A percentile compares a stretch with the other conserved stretches of the same genome.
Conservation (phyloP, 371 early-diverging fungal species). For the Mycotypha africana region DNA sequence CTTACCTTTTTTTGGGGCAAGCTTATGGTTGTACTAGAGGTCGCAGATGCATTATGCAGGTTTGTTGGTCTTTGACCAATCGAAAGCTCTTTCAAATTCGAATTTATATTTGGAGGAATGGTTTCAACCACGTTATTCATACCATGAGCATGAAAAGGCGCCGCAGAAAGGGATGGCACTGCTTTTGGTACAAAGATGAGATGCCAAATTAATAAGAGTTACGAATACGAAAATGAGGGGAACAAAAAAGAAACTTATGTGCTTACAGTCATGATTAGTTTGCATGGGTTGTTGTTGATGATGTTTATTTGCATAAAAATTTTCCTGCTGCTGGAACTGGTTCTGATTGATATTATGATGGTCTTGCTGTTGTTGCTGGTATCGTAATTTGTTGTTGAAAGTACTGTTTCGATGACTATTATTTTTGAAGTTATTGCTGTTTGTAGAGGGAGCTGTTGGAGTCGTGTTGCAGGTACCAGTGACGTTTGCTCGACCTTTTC, state of each 20-base stretch:
- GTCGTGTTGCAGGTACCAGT: too few relatives aligned
- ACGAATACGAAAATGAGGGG: too few relatives aligned
- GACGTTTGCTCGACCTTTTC: constrained; percentile 16
- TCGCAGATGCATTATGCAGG: constrained; percentile 7
- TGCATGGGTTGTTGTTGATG: too few relatives aligned
- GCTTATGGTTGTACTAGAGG: too few relatives aligned
- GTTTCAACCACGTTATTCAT: constrained; percentile 23
- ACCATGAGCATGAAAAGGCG: constrained; percentile 20
- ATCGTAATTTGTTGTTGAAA: too few relatives aligned
- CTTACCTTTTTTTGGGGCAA: constrained; percentile 19
- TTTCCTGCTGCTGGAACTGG: not conserved
- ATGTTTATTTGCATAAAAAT: not conserved
- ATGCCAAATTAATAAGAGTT: not conserved
- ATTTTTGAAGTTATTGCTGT: too few relatives aligned
- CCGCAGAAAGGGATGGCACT: too few relatives aligned
- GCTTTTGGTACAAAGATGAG: not conserved
- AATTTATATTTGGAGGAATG: constrained; percentile 14
- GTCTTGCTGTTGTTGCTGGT: not conserved
- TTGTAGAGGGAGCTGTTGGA: too few relatives aligned
- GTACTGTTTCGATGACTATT: too few relatives aligned
- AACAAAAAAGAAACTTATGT: too few relatives aligned
- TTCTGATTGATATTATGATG: not conserved
- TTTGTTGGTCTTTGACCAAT: constrained; percentile 28
- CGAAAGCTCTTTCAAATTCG: constrained; percentile 12
- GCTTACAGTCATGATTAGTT: too few relatives aligned